Conservation (phyloP, 148 eudicot species). For the Pouteria glomerata region DNA sequence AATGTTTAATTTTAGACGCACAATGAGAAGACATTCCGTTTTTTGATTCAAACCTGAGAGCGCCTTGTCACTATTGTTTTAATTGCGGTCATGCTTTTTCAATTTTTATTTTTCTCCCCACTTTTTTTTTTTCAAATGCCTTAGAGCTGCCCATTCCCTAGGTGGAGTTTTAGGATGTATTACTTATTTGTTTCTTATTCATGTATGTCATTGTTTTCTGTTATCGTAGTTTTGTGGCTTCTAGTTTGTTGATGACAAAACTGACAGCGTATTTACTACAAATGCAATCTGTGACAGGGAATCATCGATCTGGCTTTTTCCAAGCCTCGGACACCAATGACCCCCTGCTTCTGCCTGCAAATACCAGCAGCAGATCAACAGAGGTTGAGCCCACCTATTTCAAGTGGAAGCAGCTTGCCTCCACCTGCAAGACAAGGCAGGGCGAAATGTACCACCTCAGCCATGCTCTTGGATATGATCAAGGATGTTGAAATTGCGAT, state of each 20-base stretch:
- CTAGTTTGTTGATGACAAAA: not conserved
- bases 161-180: not conserved
- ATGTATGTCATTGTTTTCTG: not conserved
- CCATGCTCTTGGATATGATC: conserved; percentile 62
- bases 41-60: too few relatives aligned
- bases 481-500: conserved; percentile 86
- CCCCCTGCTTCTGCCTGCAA: conserved; percentile 87
- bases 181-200: not conserved
- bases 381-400: conserved; percentile 52
- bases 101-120: too few relatives aligned
- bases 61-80: too few relatives aligned
- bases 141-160: not conserved
- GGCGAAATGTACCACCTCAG: conserved; percentile 68
- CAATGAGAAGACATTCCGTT: too few relatives aligned
- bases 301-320: conserved; percentile 74
- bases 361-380: conserved; percentile 52
- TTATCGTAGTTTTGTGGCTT: not conserved
- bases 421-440: conserved; percentile 52
- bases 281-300: conserved; percentile 57
- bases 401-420: conserved; percentile 55
- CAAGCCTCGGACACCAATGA: conserved; percentile 57
- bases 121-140: too few relatives aligned
- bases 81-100: too few relatives aligned
- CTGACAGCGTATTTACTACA: not conserved
- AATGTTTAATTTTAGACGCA: too few relatives aligned